Evolutionary conservation across 164 flowering plant genomes (phyloP).

Genomic region (Kalanchoe fedtschenkoi): DNA sequence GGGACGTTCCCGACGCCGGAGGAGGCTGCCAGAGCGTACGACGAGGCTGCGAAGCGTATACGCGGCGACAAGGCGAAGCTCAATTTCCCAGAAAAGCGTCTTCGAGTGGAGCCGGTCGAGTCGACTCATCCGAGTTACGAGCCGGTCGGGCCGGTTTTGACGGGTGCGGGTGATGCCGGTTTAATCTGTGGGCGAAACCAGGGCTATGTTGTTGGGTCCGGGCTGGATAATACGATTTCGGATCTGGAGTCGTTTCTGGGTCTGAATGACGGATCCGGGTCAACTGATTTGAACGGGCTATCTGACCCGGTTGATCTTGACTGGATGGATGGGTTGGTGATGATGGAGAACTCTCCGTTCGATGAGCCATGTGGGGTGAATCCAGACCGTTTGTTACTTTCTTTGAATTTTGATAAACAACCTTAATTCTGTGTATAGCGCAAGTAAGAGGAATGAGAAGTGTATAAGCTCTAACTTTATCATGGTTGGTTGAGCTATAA

Average conservation of each 20-base stretch:
- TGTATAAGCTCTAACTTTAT: too few species aligned
- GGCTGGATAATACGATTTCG: background rate
- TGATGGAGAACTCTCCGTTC: too few species aligned
- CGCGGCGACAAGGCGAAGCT: conserved; percentile 7
- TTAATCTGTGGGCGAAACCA: background rate
- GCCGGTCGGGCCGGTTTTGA: too few species aligned
- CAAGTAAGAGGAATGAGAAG: too few species aligned
- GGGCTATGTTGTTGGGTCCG: background rate
- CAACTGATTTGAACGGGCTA: too few species aligned
- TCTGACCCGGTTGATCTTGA: too few species aligned
- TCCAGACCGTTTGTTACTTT: too few species aligned
- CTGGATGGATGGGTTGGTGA: too few species aligned
- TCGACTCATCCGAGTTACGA: background rate
- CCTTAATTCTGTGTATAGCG: too few species aligned
- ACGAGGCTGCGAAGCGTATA: conserved; percentile 8
- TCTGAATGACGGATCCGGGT: background rate
- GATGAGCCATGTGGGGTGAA: too few species aligned
- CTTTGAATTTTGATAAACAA: too few species aligned
- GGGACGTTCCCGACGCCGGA: conserved; percentile 1
- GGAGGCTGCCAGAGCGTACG: conserved; percentile 7
- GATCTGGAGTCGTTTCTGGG: conserved; percentile 7
- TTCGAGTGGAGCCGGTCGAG: background rate
- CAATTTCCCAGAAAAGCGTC: background rate
- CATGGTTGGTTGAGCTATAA: too few species aligned
- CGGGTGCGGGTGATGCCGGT: background rate